Base-by-base conservation (phyloP, 1,139 yeast genomes). In the Martiniozyma asiatica region DNA sequence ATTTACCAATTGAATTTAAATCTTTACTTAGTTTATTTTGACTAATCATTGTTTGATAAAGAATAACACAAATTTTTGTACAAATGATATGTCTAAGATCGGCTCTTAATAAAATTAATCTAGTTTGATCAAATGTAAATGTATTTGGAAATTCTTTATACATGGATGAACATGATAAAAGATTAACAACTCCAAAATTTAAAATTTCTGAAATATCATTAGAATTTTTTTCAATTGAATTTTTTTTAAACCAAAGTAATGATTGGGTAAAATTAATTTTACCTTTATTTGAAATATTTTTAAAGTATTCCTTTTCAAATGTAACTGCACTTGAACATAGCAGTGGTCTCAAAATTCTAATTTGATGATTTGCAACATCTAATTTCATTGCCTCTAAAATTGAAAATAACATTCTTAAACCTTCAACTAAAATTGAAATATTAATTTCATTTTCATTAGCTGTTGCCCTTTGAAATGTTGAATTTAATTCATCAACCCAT, bases 361-460 rank as follows among this genome's bases (percentile, higher is more conserved):
- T 82, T 55, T 85, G 96, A 53, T 87, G 95, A 55, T 87, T 87
- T 13, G 96, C 95, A 33, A 85, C 93, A 49, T 87, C 96, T 42
- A 87, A 63, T 53, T 87, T 87, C 94, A 87, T 85, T n/a, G 94
- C 92, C 53, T 85, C 96, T 42, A 87, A 61, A 36, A 87, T 80
- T 40, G 81, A 80, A 52, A 87, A 84, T 13, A 82, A 68, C 58
- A 76, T 68, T 37, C 89, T 66, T 33, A 87, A 59, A 2, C 94
- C 95, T 31, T 75, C 82, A 25, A 82, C 81, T 30, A 85, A 25
- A 11, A 32, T 30, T 20, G 39, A 36, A 6, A 43, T 37, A 22
- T 46, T 36, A 5, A 44, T 25, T n/a, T 20, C 59, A 35, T 65
- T 63, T 11, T 62, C 50, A 9, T 74, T 69, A 14, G 74, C 65